Evolutionary conservation across 1,284 basidiomycete genomes (phyloP).

Genomic region (Amylostereum areolatum): DNA sequence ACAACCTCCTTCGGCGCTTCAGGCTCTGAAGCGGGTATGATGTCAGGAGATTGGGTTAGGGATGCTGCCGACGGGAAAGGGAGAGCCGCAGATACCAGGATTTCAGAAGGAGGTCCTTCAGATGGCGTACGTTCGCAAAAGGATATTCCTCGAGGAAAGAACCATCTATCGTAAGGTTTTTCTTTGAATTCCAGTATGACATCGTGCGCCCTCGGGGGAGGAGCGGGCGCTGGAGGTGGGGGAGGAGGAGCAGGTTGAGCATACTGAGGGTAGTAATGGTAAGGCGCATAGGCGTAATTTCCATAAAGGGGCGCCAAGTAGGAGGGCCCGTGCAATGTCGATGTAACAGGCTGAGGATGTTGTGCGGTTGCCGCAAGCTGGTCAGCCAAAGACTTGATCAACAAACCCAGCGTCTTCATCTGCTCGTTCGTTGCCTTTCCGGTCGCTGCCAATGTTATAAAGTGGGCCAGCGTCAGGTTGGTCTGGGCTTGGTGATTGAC

Average conservation of each 20-base stretch:
- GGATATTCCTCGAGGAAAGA: constrained; percentile 55
- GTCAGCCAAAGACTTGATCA: constrained; percentile 51
- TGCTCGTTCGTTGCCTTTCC: constrained; percentile 56
- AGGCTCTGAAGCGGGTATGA: constrained; percentile 7
- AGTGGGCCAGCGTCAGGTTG: constrained; percentile 57
- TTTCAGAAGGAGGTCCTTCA: constrained; percentile 18
- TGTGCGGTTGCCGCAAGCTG: no score
- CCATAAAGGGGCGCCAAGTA: not conserved
- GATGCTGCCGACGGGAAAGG: constrained; percentile 22
- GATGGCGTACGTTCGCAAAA: constrained; percentile 34
- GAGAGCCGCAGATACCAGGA: constrained; percentile 32
- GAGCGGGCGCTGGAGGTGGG: constrained; percentile 7
- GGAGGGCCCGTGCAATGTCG: no score
- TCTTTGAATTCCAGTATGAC: constrained; percentile 67
- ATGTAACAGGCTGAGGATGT: constrained; percentile 1
- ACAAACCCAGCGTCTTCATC: constrained; percentile 53
- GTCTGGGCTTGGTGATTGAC: constrained; percentile 60
- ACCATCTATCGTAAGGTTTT: constrained; percentile 49
- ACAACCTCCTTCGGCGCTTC: constrained; percentile 30
- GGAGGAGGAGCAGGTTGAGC: constrained; percentile 16
- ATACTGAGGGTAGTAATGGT: no score
- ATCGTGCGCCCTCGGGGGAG: constrained; percentile 46
- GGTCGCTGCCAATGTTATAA: constrained; percentile 54
- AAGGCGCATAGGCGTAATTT: constrained; percentile 2
- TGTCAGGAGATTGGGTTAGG: no score